Base-by-base conservation (phyloP, 257 asterid genomes). In the Solanum pinnatisectum region DNA sequence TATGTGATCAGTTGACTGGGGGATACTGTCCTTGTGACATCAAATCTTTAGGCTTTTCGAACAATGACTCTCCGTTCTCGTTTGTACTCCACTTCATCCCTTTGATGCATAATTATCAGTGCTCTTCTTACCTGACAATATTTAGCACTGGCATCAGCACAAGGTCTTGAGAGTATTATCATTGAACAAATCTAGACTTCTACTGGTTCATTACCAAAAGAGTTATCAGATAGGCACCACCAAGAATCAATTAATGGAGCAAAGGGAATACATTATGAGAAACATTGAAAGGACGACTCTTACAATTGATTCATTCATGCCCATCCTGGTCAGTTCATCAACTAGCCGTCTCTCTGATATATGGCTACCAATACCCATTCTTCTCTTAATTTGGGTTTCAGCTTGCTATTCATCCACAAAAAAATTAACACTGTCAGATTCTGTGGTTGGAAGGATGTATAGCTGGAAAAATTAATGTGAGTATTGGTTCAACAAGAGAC, bases 311-410 rank as follows among this genome's bases (percentile, higher is more conserved):
- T 96, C 98, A 84, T 95, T 97, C 94, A 97, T 87, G 90, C 98
- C 99, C 98, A 97, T 96, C 88, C 98, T 94, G 23, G 95, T 84
- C 67, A 97, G 98, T 70, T 97, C 99, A 37, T 95, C 99, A 27
- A 97, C 92, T 91, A 97, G 91, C 35, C 98, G 93, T 87, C 99
- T 93, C 93, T 96, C 98, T 59, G 99, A 96, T 88, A 97, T 91
- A 81, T 94, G 96, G 90, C 98, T 95, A 77, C 99, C 99, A 2
- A 97, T 97, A 86, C 98, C 99, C 98, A 97, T 94, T 89, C 99
- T 94, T 92, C 99, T 94, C 94, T 94, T 97, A 87, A 96, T 97
- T 90, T 96, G 99, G 81, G 92, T 91, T 91, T 97, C 99, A 2
- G 98, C 98, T 93, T 94, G 99, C 98, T 97, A 95, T 89, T 23